These are phyloP conservation scores for Cladorrhinum samala DNA, from an alignment of 495 filamentous ascomycete species.

Conservation along the genomic window DNA sequence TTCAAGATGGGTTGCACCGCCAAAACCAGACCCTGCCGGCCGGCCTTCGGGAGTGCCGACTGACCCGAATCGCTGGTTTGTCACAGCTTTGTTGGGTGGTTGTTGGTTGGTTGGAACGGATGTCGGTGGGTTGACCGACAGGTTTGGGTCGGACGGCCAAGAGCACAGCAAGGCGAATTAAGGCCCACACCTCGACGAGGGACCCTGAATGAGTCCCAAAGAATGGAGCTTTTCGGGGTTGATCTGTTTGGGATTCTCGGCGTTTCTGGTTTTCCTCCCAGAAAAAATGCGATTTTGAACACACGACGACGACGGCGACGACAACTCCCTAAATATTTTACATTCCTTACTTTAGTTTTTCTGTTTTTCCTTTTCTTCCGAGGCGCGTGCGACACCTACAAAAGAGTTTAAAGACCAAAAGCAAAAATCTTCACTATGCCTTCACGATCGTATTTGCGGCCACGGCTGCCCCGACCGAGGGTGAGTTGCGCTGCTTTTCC, in stretches of 20 bases:
- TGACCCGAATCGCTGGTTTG: not conserved
- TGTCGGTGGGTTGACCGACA: not conserved
- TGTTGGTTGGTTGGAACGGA: too few relatives aligned
- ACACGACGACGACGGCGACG: not conserved
- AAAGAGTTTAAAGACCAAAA: conserved; percentile 1
- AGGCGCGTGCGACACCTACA: too few relatives aligned
- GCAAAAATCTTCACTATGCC: too few relatives aligned
- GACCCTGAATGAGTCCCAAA: conserved; percentile 5
- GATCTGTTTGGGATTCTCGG: not conserved
- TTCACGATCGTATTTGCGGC: conserved; percentile 16
- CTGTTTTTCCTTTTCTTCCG: not conserved
- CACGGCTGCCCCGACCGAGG: conserved; percentile 32
- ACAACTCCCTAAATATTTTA: not conserved
- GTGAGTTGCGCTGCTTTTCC: conserved; percentile 15
- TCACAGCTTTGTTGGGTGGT: not conserved
- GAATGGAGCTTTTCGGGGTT: not conserved
- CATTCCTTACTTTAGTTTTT: not conserved
- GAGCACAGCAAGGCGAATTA: too few relatives aligned
- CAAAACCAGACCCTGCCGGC: not conserved
- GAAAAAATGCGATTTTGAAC: not conserved
- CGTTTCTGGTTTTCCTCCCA: not conserved
- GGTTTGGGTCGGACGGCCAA: not conserved
- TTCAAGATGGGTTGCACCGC: not conserved
- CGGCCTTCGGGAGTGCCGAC: too few relatives aligned
- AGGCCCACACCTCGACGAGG: not conserved